Conservation (phyloP, 306 rosid genomes). For the Chamaecrista fasciculata region DNA sequence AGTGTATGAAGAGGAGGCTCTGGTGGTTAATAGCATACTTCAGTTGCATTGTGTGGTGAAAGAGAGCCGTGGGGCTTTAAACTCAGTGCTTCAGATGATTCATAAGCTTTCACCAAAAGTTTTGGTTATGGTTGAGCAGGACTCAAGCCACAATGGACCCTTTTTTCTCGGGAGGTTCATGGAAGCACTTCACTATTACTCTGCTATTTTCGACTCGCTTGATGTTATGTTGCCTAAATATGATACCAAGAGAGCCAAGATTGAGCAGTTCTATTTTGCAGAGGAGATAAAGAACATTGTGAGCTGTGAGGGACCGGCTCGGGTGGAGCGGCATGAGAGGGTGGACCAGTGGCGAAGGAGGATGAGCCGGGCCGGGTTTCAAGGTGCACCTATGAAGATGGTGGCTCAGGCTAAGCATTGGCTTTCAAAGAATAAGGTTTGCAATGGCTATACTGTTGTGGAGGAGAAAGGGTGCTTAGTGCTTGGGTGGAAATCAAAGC, state of each 20-base stretch:
- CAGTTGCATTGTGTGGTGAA: slow-evolving; percentile 91
- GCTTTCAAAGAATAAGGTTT: slow-evolving; percentile 54
- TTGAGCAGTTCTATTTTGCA: slow-evolving; percentile 85
- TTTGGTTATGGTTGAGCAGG: slow-evolving; percentile 76
- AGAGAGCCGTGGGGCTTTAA: slow-evolving; percentile 87
- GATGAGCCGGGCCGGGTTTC: slow-evolving; percentile 93
- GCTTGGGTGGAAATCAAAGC: slow-evolving; percentile 89
- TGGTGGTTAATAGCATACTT: slow-evolving; percentile 79
- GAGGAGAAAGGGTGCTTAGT: slow-evolving; percentile 92
- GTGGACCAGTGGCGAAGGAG: slow-evolving; percentile 90
- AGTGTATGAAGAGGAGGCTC: slow-evolving; percentile 52
- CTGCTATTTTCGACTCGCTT: slow-evolving; percentile 84
- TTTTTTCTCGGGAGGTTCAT: slow-evolving; percentile 91
- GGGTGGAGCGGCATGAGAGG: slow-evolving; percentile 90
- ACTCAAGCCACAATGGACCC: slow-evolving; percentile 89
- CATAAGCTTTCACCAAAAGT: slow-evolving; percentile 66
- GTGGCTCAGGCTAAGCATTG: slow-evolving; percentile 71
- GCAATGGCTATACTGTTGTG: slow-evolving; percentile 67
- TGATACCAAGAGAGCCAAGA: slow-evolving; percentile 76
- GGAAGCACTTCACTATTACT: slow-evolving; percentile 90
- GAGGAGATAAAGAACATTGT: slow-evolving; percentile 94
- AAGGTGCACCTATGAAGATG: slow-evolving; percentile 65
- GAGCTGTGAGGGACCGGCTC: slow-evolving; percentile 81
- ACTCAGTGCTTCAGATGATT: slow-evolving; percentile 66
- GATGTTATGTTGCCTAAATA: slow-evolving; percentile 84